Base-by-base conservation (phyloP, 2,329 filamentous ascomycete species). In the Aureobasidium melanogenum region DNA sequence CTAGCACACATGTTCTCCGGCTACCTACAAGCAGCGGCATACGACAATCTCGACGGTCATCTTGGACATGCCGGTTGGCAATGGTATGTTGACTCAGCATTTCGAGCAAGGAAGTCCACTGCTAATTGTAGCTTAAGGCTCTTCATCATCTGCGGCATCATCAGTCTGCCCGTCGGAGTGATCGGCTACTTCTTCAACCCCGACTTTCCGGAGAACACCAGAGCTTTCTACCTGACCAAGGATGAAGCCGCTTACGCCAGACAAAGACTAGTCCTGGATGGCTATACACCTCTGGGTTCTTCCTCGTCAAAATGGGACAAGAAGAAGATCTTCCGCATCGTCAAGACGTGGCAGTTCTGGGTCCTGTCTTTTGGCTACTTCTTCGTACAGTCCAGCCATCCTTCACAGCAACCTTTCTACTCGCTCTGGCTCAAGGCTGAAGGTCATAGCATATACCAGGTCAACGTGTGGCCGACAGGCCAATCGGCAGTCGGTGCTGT, bases 1-100 rank as follows among this genome's bases (percentile, higher is more conserved):
- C 69, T 83, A 1, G 80, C 80, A 0, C 81, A 78, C 0, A 82
- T 86, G 78, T 82, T 87, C 56, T 80, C 80, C 14, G 84, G 84
- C 1, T 84, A 85, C 69, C 80, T 87, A 60, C 83, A 86, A 68
- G 81, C 79, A 0, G 82, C 80, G 8, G 76, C 78, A 41, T 73
- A 76, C 60, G 71, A 66, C 0, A 74, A 70, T 38, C 71, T 79
- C 62, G 66, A 84, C 61, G 79, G 81, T 1, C 69, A 76, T 5
- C 68, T 72, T 51, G 81, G 81, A 0, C 72, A 84, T 2, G 72
- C 74, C 5, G 82, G 81, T 3, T 86, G 84, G 84, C 73, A 82
- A 38, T 82, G 79, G 43, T 46, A 26, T 6, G 43, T 15, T 17
- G 38, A 17, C n/a, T 9, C 0, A 14, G 30, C 30, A n/a, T n/a